phyloP scores from a whole-genome alignment of 768 basidiomycete genomes.

The Aureoboletus auriporus region DNA sequence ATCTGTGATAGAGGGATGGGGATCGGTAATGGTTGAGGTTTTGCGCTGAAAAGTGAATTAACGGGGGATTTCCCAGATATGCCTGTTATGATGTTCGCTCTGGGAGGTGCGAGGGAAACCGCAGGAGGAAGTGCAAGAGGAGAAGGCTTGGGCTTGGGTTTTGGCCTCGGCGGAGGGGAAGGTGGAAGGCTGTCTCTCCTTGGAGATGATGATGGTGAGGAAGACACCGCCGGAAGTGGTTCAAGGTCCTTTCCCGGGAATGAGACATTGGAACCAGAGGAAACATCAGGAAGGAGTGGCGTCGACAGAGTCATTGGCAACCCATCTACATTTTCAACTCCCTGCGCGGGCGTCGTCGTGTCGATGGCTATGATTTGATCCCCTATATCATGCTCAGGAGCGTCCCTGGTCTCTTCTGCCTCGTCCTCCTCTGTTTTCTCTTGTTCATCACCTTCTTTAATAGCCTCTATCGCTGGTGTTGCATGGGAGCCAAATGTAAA shows the following conservation, averaged over 20 bases:
- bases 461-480: neutral
- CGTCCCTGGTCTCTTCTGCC: neutral
- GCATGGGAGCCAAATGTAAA: conserved; percentile 15
- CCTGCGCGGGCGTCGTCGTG: neutral
- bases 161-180: conserved; percentile 21
- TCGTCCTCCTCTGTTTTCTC: neutral
- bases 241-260: conserved; percentile 10
- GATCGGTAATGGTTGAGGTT: conserved; percentile 23
- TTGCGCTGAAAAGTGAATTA: conserved; percentile 19
- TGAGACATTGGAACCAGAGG: conserved; percentile 8
- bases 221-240: conserved; percentile 1
- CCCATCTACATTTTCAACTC: neutral
- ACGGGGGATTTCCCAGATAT: conserved; percentile 22
- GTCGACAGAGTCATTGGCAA: neutral
- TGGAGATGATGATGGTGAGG: conserved; percentile 3
- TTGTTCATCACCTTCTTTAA: conserved; percentile 14
- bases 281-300: conserved; percentile 12
- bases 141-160: conserved; percentile 13
- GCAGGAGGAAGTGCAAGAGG: conserved; percentile 8
- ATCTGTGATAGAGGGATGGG: conserved; percentile 27
- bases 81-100: conserved; percentile 16
- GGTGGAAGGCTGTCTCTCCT: conserved; percentile 18
- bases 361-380: conserved; percentile 1
- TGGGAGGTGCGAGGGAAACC: conserved; percentile 13
- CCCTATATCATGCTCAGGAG: neutral